phyloP scores from a whole-genome alignment of 2,329 filamentous ascomycete genomes.

The Aspergillus puulaauensis region DNA sequence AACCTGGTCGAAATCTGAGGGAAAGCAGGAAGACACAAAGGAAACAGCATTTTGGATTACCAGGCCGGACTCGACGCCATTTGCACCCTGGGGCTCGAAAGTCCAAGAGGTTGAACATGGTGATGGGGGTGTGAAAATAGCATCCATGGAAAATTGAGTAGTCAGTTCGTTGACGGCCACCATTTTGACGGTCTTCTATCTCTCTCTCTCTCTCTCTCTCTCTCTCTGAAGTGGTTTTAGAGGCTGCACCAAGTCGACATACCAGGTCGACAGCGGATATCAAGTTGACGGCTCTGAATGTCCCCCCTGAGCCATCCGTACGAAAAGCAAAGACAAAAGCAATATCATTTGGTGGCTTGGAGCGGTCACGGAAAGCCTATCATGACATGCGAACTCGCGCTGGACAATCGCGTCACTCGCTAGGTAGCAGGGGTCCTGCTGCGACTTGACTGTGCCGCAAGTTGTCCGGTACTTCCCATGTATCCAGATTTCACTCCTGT shows the following conservation, averaged over 20 bases:
- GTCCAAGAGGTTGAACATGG: slow-evolving; percentile 23
- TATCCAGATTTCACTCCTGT: too few relatives aligned
- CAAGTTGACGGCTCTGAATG: too few relatives aligned
- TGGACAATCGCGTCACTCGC: too few relatives aligned
- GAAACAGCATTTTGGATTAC: slow-evolving; percentile 21
- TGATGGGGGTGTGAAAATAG: slow-evolving; percentile 22
- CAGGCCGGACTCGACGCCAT: slow-evolving; percentile 17
- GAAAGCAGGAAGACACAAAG: slow-evolving; percentile 7
- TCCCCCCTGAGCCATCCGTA: too few relatives aligned
- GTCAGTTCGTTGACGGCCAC: not conserved
- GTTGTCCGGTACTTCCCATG: too few relatives aligned
- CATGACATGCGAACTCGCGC: too few relatives aligned
- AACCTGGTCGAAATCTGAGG: slow-evolving; percentile 12
- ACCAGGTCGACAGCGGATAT: not conserved
- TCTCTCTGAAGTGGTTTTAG: not conserved
- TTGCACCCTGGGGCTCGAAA: slow-evolving; percentile 18
- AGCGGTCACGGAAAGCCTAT: too few relatives aligned
- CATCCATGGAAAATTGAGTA: slow-evolving; percentile 1
- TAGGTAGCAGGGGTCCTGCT: too few relatives aligned
- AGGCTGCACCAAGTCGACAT: not conserved
- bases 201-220: too few relatives aligned
- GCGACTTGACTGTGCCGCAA: too few relatives aligned
- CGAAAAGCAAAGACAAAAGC: too few relatives aligned
- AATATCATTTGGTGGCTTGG: too few relatives aligned
- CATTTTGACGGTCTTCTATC: not conserved